Evolutionary conservation across 2,329 filamentous ascomycete species (phyloP).

Genomic region (Cladosporium sp.): DNA sequence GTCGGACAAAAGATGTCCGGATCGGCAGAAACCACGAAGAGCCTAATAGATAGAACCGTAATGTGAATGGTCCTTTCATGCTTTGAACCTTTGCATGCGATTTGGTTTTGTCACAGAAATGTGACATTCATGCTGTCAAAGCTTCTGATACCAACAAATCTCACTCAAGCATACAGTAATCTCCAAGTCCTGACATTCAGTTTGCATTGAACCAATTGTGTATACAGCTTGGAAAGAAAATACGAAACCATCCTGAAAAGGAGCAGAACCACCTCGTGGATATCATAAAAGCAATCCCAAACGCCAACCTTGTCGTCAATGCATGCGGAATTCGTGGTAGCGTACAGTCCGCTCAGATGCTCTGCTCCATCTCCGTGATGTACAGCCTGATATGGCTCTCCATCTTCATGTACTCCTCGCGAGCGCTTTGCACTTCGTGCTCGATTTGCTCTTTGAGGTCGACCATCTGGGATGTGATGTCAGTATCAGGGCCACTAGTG

Average conservation of each 20-base stretch:
- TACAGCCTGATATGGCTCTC: slow-evolving; percentile 96
- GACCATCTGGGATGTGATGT: slow-evolving; percentile 64
- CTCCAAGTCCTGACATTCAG: too few relatives aligned
- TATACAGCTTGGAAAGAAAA: background rate
- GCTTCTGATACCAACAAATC: too few relatives aligned
- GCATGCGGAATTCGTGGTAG: background rate
- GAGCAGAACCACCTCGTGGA: background rate
- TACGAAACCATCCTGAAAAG: background rate
- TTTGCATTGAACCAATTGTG: too few relatives aligned
- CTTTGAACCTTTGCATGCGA: too few relatives aligned
- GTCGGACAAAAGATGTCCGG: slow-evolving; percentile 7
- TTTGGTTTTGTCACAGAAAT: too few relatives aligned
- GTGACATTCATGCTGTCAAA: too few relatives aligned
- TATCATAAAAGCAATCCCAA: slow-evolving; percentile 7
- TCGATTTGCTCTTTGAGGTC: slow-evolving; percentile 98
- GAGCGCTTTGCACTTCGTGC: slow-evolving; percentile 81
- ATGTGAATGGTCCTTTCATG: too few relatives aligned
- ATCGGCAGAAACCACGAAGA: too few relatives aligned
- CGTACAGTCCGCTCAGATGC: slow-evolving; percentile 43
- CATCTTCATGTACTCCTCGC: slow-evolving; percentile 96
- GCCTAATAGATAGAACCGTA: too few relatives aligned
- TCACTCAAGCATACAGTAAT: too few relatives aligned
- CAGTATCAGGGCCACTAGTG: slow-evolving; percentile 15
- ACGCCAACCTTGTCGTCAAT: background rate
- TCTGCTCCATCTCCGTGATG: slow-evolving; percentile 98